Percentiles rank a stretch among this genome's conserved stretches.
Evolutionary conservation across 2,329 filamentous ascomycete genomes (phyloP).

Genomic region (Gaeumannomyces tritici): DNA sequence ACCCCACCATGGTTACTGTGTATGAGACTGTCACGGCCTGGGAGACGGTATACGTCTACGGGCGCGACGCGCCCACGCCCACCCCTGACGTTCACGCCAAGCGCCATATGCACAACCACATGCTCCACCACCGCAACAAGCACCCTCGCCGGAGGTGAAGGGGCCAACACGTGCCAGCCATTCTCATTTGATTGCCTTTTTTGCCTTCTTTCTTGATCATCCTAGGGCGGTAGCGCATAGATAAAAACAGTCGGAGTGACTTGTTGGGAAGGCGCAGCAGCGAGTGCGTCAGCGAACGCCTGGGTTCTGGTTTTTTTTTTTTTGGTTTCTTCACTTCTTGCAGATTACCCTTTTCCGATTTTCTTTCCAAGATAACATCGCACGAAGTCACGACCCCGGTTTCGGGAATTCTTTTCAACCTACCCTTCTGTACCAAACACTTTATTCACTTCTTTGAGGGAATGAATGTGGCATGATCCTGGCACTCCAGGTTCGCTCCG

Average conservation of each 20-base stretch:
- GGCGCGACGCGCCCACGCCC: constrained; percentile 9
- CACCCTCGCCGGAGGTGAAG: constrained; percentile 1
- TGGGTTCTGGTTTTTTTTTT: background rate
- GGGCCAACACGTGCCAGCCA: background rate
- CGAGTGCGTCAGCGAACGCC: background rate
- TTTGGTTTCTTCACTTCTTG: background rate
- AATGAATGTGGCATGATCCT: background rate
- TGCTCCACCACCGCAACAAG: constrained; percentile 18
- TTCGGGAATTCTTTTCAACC: background rate
- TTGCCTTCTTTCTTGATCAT: background rate
- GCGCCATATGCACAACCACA: constrained; percentile 27
- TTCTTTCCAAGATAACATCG: background rate
- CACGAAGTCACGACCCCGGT: background rate
- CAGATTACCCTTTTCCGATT: background rate
- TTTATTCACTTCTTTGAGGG: background rate
- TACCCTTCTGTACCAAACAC: background rate
- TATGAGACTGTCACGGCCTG: constrained; percentile 35
- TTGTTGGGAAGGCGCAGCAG: background rate
- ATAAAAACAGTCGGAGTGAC: background rate
- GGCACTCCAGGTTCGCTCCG: too few species aligned
- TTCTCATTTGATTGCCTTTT: background rate
- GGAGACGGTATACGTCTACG: constrained; percentile 21
- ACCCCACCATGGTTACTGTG: constrained; percentile 21
- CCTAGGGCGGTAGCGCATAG: background rate
- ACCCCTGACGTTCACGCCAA: constrained; percentile 16